These are phyloP conservation scores for Coniosporium tulheliwenetii DNA, from an alignment of 2,329 filamentous ascomycete genomes.

Conservation along the genomic window DNA sequence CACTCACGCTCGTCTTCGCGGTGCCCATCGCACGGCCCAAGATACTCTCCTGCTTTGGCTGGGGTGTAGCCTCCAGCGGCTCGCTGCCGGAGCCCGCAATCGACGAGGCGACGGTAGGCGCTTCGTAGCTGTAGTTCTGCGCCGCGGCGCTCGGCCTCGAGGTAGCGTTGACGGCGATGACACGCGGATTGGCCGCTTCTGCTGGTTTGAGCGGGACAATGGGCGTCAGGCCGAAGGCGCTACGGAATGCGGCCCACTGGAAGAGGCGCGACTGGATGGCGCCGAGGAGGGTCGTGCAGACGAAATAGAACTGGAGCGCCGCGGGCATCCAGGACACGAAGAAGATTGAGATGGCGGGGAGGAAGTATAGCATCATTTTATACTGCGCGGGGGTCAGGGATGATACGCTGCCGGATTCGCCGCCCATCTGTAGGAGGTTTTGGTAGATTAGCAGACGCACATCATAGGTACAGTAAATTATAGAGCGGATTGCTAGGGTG, in stretches of 20 bases:
- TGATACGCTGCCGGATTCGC: constrained; percentile 28
- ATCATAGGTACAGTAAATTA: background rate
- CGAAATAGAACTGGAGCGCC: constrained; percentile 48
- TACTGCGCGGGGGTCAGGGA: constrained; percentile 15
- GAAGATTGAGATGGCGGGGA: constrained; percentile 37
- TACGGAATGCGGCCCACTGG: constrained; percentile 18
- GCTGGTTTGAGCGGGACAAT: constrained; percentile 3
- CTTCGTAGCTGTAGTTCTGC: background rate
- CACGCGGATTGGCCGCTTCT: background rate
- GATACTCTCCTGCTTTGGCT: background rate
- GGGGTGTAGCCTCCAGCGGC: background rate
- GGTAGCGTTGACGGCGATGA: constrained; percentile 5
- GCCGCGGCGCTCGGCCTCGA: background rate
- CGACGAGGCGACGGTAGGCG: background rate
- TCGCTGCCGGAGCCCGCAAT: background rate
- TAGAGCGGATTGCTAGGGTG: no score
- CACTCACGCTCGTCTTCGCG: no score
- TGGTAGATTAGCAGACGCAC: background rate
- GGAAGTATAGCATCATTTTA: constrained; percentile 25
- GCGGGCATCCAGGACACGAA: constrained; percentile 41
- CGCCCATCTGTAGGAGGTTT: constrained; percentile 23
- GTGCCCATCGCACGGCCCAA: no score
- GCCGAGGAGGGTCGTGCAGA: constrained; percentile 25
- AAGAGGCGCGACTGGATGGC: constrained; percentile 22
- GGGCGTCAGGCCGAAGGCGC: constrained; percentile 21